phyloP scores from a whole-genome alignment of 1,284 basidiomycete genomes.

The Cronartium quercuum region DNA sequence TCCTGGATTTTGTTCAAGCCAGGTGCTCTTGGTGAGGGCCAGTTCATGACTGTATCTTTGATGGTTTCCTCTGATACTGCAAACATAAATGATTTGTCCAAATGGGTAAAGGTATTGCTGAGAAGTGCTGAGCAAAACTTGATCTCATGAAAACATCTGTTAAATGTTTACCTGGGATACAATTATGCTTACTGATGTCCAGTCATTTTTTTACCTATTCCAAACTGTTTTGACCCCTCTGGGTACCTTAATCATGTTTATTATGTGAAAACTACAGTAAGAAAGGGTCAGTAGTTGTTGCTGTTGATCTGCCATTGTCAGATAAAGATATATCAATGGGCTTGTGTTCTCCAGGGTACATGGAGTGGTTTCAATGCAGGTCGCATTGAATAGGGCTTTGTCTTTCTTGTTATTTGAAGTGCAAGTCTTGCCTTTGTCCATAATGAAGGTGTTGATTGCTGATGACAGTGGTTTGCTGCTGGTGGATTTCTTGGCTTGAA shows the following conservation, averaged over 20 bases:
- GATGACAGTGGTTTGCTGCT: background rate
- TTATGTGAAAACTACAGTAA: background rate
- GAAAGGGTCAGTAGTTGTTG: background rate
- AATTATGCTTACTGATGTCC: no score
- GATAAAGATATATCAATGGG: background rate
- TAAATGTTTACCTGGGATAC: no score
- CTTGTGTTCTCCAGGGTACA: background rate
- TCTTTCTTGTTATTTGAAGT: background rate
- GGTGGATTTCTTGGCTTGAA: background rate
- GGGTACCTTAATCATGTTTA: no score
- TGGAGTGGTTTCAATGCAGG: background rate
- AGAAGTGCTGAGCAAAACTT: no score
- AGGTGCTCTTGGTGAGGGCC: background rate
- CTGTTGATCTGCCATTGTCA: background rate
- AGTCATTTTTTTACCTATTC: no score
- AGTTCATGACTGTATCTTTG: background rate
- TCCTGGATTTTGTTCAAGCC: background rate
- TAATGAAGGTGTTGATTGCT: background rate
- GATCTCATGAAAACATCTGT: no score
- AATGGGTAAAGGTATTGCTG: no score
- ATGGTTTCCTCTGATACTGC: no score
- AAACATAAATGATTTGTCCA: no score
- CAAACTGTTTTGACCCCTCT: no score
- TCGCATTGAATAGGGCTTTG: background rate
- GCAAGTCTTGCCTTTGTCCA: background rate